Evolutionary conservation across 805 yeast genomes (phyloP).

Genomic region (Yarrowia bubula): DNA sequence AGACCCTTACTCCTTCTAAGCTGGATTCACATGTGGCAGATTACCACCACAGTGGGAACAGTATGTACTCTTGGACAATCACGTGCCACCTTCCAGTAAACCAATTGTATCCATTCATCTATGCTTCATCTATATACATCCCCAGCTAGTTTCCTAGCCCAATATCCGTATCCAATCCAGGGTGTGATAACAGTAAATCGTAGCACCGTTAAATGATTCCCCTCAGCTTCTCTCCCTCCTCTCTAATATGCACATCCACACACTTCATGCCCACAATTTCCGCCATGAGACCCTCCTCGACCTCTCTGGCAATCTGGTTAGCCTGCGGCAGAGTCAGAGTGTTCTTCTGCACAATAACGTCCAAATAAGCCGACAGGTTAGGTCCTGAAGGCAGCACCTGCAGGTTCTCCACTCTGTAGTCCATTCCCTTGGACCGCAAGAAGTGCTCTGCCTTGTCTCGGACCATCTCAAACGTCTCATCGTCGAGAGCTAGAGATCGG

Average conservation of each 20-base stretch:
- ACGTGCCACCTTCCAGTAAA: not conserved
- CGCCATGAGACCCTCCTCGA: not conserved
- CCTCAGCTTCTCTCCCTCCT: slow-evolving; percentile 13
- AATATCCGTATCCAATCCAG: no score
- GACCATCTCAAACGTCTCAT: slow-evolving; percentile 26
- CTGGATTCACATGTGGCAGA: no score
- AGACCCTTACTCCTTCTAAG: no score
- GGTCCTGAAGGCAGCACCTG: slow-evolving; percentile 28
- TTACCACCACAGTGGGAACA: no score
- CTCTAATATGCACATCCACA: slow-evolving; percentile 23
- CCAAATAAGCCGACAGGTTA: slow-evolving; percentile 15
- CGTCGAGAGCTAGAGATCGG: slow-evolving; percentile 25
- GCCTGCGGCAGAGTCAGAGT: slow-evolving; percentile 8
- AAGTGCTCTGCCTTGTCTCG: slow-evolving; percentile 10
- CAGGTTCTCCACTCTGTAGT: slow-evolving; percentile 1
- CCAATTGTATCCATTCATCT: slow-evolving; percentile 11
- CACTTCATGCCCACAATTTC: slow-evolving; percentile 22
- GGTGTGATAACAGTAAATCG: no score
- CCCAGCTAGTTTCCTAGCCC: not conserved
- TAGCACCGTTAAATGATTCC: not conserved
- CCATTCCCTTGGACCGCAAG: not conserved
- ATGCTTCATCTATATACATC: slow-evolving; percentile 17
- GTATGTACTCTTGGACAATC: no score
- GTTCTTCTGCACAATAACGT: not conserved
- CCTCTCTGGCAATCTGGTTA: slow-evolving; percentile 1